These are phyloP conservation scores for Chrysoporthe austroafricana DNA, from an alignment of 2,329 filamentous ascomycete genomes.

Conservation along the genomic window DNA sequence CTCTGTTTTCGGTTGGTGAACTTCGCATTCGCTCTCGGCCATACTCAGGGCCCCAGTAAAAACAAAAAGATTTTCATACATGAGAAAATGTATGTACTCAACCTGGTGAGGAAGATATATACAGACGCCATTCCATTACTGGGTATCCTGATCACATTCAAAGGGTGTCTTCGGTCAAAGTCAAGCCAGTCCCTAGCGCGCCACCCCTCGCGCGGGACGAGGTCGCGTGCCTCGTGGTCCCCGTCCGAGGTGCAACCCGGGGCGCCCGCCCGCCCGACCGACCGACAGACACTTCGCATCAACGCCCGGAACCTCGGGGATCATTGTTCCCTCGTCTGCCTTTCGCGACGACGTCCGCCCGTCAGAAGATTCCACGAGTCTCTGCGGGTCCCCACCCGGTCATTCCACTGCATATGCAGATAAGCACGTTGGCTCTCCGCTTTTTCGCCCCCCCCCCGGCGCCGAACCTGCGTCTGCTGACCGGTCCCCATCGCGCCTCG, in stretches of 20 bases:
- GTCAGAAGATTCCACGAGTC: background rate
- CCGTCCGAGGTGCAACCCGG: background rate
- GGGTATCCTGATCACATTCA: background rate
- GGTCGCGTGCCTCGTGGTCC: background rate
- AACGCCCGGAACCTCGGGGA: constrained; percentile 1
- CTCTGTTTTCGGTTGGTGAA: background rate
- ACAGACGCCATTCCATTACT: background rate
- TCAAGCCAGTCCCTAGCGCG: background rate
- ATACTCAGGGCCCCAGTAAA: no score
- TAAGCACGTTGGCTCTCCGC: constrained; percentile 3
- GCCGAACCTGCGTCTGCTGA: background rate
- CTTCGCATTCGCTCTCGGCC: background rate
- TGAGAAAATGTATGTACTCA: background rate
- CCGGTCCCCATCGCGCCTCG: background rate
- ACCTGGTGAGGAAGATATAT: background rate
- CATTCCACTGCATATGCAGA: constrained; percentile 2
- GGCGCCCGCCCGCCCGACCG: background rate
- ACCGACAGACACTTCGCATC: background rate
- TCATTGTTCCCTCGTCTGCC: background rate
- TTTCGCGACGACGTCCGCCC: background rate
- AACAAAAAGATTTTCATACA: background rate
- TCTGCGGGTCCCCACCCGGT: background rate
- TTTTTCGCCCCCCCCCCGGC: background rate
- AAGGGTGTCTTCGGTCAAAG: no score
- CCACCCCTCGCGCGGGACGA: background rate